phyloP scores from a whole-genome alignment of 768 basidiomycete genomes.

The Amanita molliuscula region DNA sequence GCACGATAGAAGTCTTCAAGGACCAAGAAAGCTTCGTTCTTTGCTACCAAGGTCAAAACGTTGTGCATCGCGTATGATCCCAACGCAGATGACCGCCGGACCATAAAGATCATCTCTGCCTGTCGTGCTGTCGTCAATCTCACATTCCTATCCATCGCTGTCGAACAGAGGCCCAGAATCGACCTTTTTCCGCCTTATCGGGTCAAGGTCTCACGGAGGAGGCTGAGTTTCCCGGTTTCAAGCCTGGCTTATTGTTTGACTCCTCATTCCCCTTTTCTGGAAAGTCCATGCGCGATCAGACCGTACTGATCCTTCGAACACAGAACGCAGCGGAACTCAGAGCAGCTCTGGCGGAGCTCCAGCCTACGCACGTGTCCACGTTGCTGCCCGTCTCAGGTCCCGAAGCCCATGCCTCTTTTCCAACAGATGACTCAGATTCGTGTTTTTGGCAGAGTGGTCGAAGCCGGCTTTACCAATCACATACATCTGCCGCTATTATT shows the following conservation, averaged over 20 bases:
- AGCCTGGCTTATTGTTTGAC: background rate
- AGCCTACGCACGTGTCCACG: slow-evolving; percentile 1
- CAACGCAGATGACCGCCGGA: slow-evolving; percentile 14
- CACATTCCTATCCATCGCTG: slow-evolving; percentile 25
- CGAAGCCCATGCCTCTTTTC: background rate
- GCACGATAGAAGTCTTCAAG: slow-evolving; percentile 25
- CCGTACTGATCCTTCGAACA: slow-evolving; percentile 3
- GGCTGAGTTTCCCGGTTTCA: background rate
- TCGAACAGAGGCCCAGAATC: slow-evolving; percentile 2
- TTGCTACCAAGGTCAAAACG: slow-evolving; percentile 24
- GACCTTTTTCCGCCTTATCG: background rate
- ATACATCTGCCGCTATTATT: slow-evolving; percentile 22
- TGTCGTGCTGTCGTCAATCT: slow-evolving; percentile 24
- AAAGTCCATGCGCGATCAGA: background rate
- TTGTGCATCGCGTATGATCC: slow-evolving; percentile 26
- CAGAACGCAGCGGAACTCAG: background rate
- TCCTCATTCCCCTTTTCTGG: background rate
- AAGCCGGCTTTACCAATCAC: slow-evolving; percentile 13
- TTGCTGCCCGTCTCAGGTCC: slow-evolving; percentile 3
- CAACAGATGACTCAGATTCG: background rate
- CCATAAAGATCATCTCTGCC: slow-evolving; percentile 20
- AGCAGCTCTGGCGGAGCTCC: background rate
- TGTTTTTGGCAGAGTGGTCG: slow-evolving; percentile 7
- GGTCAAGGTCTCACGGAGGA: background rate
- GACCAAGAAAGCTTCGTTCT: slow-evolving; percentile 22